Base-by-base conservation (phyloP, 805 yeast genomes). In the Barnettozyma pratensis region DNA sequence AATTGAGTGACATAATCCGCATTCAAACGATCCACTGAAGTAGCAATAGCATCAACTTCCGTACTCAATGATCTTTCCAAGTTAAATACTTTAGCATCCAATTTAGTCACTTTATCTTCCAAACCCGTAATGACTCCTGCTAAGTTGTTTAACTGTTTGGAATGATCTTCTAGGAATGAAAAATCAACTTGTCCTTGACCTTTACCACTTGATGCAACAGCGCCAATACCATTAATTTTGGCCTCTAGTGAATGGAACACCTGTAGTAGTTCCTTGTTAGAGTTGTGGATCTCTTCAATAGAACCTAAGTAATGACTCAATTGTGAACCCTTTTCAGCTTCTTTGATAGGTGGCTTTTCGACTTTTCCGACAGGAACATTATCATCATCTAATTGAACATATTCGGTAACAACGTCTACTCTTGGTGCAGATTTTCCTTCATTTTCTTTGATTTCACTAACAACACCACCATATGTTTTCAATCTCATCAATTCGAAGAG, bases 401-500 rank as follows among this genome's bases (percentile, higher is more conserved):
- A 65, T 55, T 76, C 68, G 10, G 74, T 67, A 19, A 72, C 60
- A 11, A 77, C 69, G 47, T 71, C 73, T 31, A 80, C 76, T 52
- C 74, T 76, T 3, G 60, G 62, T 57, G 74, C 73, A 12, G 68
- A 53, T 27, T 65, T 68, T 1, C 78, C 81, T 55, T 81, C 82
- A 52, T 81, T 83, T 47, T 80, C 82, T 41, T 73, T 63, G 3
- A 84, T 77, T 55, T 80, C 84, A 46, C 71, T 72, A 5, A 79
- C 68, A 27, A 85, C 71, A 35, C 72, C 70, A 44, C 75, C 72
- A 67, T 76, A 85, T 2, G 78, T 72, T 39, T 78, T 74, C 56
- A 86, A 64, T 59, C 76, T 75, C 54, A 86, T 68, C 6, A 87
- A 60, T 64, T 87, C 95, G 64, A 80, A 83, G 29, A 75, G 74